Percentiles rank a stretch among this genome's conserved stretches.
These are phyloP conservation scores for Pezicula carpinea DNA, from an alignment of 2,329 filamentous ascomycete genomes.

Conservation along the genomic window DNA sequence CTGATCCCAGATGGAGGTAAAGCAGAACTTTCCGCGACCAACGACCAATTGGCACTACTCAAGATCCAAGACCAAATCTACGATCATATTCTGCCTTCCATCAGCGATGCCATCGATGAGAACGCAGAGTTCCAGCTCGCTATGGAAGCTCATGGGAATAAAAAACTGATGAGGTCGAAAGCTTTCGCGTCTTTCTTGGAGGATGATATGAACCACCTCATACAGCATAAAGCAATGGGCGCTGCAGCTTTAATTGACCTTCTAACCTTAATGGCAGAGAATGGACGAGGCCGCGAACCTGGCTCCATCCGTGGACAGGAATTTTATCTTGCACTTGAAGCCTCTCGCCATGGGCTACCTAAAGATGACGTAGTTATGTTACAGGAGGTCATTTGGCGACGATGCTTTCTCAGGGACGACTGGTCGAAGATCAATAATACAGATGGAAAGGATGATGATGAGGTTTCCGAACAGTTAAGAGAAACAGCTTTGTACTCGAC, in stretches of 20 bases:
- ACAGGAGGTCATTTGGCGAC: constrained; percentile 75
- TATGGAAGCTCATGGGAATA: constrained; percentile 53
- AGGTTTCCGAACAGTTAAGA: constrained; percentile 57
- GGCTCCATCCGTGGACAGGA: constrained; percentile 49
- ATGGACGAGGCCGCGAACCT: constrained; percentile 35
- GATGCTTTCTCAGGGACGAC: constrained; percentile 77
- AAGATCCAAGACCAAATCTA: constrained; percentile 77
- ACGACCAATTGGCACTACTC: constrained; percentile 38
- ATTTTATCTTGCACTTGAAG: constrained; percentile 57
- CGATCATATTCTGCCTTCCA: constrained; percentile 61
- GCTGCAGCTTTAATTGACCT: constrained; percentile 64
- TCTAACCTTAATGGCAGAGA: constrained; percentile 65
- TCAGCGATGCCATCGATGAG: constrained; percentile 71
- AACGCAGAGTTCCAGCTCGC: constrained; percentile 73
- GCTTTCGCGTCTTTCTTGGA: constrained; percentile 69
- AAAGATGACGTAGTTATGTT: constrained; percentile 52
- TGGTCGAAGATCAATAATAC: constrained; percentile 80
- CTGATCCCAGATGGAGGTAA: constrained; percentile 27
- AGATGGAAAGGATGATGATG: constrained; percentile 64
- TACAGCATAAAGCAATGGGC: constrained; percentile 69
- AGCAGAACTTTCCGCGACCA: constrained; percentile 27
- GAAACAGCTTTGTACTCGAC: constrained; percentile 67
- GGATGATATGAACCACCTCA: constrained; percentile 62
- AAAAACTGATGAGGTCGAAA: constrained; percentile 52
- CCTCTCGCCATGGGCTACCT: constrained; percentile 40